Conservation (phyloP, 352 stramenopile genomes). For the Phytophthora nicotianae region DNA sequence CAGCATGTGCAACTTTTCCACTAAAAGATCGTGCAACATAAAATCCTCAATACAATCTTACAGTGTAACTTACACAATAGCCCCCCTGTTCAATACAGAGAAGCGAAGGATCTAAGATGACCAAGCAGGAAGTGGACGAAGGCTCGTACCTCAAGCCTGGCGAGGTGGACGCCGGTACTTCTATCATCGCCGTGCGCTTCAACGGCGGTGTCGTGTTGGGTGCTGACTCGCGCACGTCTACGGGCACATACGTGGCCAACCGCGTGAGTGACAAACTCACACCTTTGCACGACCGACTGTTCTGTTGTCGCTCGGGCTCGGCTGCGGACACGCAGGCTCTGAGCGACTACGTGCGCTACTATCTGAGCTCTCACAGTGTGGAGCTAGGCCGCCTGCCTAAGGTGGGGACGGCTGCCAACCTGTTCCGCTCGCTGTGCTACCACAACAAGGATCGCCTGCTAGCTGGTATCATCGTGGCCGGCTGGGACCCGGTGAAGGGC, state of each 20-base stretch:
- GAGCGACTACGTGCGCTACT: conserved; percentile 84
- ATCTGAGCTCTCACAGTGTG: conserved; percentile 73
- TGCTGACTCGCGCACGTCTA: conserved; percentile 94
- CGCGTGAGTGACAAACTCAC: conserved; percentile 98
- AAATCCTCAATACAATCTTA: conserved; percentile 10
- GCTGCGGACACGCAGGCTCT: conserved; percentile 97
- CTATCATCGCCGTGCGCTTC: conserved; percentile 98
- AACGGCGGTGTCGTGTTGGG: conserved; percentile 96
- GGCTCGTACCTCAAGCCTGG: conserved; percentile 80
- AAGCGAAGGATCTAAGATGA: conserved; percentile 40
- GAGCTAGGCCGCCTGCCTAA: conserved; percentile 92
- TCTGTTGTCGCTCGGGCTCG: conserved; percentile 96
- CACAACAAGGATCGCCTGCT: conserved; percentile 97
- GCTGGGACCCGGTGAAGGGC: conserved; percentile 96
- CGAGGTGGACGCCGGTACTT: conserved; percentile 96
- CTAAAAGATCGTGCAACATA: conserved; percentile 17
- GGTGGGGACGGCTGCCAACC: conserved; percentile 97
- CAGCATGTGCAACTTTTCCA: background rate
- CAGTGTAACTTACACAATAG: background rate
- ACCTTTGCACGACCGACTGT: conserved; percentile 96
- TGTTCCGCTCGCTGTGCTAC: conserved; percentile 97
- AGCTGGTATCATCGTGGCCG: conserved; percentile 97
- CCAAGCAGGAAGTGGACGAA: conserved; percentile 63
- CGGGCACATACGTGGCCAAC: conserved; percentile 97
- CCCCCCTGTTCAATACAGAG: conserved; percentile 16